Evolutionary conservation across 768 basidiomycete species (phyloP).

Genomic region (Kwoniella mangroviensis): DNA sequence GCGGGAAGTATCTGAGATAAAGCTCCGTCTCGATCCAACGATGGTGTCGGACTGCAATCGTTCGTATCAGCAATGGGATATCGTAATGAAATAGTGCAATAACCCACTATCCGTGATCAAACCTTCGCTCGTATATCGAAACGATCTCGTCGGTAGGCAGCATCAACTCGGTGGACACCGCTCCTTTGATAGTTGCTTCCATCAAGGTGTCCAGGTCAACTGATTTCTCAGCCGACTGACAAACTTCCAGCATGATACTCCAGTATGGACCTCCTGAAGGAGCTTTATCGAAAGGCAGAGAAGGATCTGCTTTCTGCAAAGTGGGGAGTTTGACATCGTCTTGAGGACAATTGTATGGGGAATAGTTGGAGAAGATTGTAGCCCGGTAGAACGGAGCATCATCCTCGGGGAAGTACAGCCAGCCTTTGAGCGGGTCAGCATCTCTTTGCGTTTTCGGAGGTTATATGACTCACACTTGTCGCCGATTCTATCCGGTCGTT

Average conservation of each 20-base stretch:
- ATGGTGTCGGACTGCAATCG: slow-evolving; percentile 55
- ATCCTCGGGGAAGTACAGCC: slow-evolving; percentile 57
- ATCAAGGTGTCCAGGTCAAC: slow-evolving; percentile 56
- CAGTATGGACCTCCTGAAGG: slow-evolving; percentile 55
- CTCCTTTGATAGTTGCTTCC: slow-evolving; percentile 57
- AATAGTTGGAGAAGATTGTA: slow-evolving; percentile 61
- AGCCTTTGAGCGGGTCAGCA: slow-evolving; percentile 17
- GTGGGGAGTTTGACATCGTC: slow-evolving; percentile 49
- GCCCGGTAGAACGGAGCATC: slow-evolving; percentile 60
- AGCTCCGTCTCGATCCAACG: slow-evolving; percentile 57
- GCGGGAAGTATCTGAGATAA: slow-evolving; percentile 55
- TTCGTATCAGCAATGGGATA: slow-evolving; percentile 6
- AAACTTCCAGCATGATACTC: slow-evolving; percentile 60
- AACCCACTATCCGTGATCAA: slow-evolving; percentile 54
- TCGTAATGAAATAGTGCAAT: neutral
- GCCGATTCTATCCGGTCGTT: slow-evolving; percentile 56
- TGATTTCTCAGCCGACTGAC: slow-evolving; percentile 57
- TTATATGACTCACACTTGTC: slow-evolving; percentile 55
- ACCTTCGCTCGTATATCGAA: slow-evolving; percentile 56
- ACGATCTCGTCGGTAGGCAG: slow-evolving; percentile 58
- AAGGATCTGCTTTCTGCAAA: slow-evolving; percentile 56
- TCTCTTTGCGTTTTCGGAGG: neutral
- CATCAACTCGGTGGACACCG: slow-evolving; percentile 55
- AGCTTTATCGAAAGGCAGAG: slow-evolving; percentile 33
- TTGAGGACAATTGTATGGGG: slow-evolving; percentile 56